Base-by-base conservation (phyloP, 108 stramenopile genomes). In the Fragilariopsis cylindrus region DNA sequence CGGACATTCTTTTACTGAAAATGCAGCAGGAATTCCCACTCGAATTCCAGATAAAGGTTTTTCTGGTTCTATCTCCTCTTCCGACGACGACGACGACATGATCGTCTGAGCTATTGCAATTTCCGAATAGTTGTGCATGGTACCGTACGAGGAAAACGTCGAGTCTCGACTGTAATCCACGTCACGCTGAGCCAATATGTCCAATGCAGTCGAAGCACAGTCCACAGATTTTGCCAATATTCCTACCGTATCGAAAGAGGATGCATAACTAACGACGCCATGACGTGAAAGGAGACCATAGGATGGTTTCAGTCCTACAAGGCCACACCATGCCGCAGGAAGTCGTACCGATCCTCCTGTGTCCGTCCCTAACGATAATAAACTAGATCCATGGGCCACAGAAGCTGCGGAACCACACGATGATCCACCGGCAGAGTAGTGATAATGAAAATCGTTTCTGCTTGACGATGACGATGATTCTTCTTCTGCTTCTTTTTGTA, bases 301-400 rank as follows among this genome's bases (percentile, higher is more conserved):
- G 30, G 94, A 79, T 18, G 99, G 99, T 85, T 99, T 99, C 71
- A 98, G 84, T 9, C 99, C 99, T 11, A 97, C 91, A 8, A 97
- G 81, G 7, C 90, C 91, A 75, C 96, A 97, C 87, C 94, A 98
- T 39, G 98, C 95, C 5, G 98, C 94, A 11, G 99, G 99, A 44
- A 96, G 82, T 3, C 99, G 95, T 6, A 99, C 81, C 11, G 94
- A 96, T 50, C 99, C 99, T 40, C 99, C 99, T 7, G 98, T 99
- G 82, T 99, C 99, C 42, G 94, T 92, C 30, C 98, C 99, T 12
- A 99, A 75, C 1, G 98, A 95, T 1, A 92, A 72, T 13, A 96
- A 71, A 44, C 84, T 83, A 3, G 90, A 84, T 12, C 96, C 96
- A 39, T 93, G 84, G 7, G 98, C 95, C 8, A 98, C 93, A 4